Evolutionary conservation across 139 green algal species (phyloP), one percentile per base, ranked within the genome.

Genomic region (Microglena sp.): DNA sequence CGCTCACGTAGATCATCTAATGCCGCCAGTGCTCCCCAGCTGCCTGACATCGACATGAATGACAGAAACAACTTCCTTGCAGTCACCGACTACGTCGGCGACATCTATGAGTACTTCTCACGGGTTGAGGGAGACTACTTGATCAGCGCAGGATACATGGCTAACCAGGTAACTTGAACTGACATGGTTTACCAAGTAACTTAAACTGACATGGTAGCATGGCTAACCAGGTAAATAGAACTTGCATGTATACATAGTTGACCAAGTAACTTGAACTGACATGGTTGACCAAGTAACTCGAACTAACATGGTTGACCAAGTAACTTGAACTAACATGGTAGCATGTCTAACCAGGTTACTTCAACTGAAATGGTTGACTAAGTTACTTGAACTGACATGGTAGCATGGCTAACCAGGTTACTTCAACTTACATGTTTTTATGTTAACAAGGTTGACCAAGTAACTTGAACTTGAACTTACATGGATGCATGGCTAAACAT

Each of bases 101-200:
- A 97, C 77, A 96, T 99, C 72, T 94, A 92, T 73, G 68, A 44
- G 54, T 97, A 91, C 79, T 98, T 95, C 80, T 76, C 71, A 62
- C 73, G 76, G 5, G 63, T 85, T 4, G 86, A 95, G 78, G 76
- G 82, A 29, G 71, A 82, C 44, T 87, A 80, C 71, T 66, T 74
- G 2, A 65, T 87, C 5, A 43, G 66, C 5, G 54, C 72, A 2
- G 76, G 79, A 59, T 95, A 92, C 78, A 92, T 96, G 84, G 53
- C 50, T 11, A 65, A 36, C 6, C 58, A 65, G 58, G 58, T 65
- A 5, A 58, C 46, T 32, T 58, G 46, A 28, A 28, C 27, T 21
- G 46, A 50, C 40, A 50, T 50, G 40, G 40, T n/a, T n/a, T n/a
- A n/a, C n/a, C n/a, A n/a, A n/a, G n/a, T n/a, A n/a, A n/a, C n/a